These are phyloP conservation scores for Paecilomyces dactylethromorphus DNA, from an alignment of 2,329 filamentous ascomycete species.

Conservation along the genomic window DNA sequence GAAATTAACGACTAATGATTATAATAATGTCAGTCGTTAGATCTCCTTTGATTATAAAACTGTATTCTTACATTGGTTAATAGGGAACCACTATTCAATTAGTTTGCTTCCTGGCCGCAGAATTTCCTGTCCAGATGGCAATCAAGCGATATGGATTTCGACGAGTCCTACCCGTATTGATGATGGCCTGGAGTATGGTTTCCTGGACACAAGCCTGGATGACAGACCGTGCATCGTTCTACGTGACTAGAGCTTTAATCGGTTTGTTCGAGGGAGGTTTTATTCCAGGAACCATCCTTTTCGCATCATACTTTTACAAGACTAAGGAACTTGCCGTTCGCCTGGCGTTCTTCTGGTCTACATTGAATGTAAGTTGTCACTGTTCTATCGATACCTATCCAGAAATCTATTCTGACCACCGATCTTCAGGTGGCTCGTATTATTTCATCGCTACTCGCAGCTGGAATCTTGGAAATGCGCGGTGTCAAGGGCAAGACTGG, in stretches of 20 bases:
- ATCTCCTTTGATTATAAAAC: background rate
- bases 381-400: too few species aligned
- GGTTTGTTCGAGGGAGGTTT: constrained; percentile 34
- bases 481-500: constrained; percentile 35
- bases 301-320: constrained; percentile 38
- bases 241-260: constrained; percentile 31
- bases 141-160: constrained; percentile 42
- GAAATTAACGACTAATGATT: constrained; percentile 29
- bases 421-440: constrained; percentile 21
- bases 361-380: constrained; percentile 19
- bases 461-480: constrained; percentile 36
- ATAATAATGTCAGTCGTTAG: constrained; percentile 22
- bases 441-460: constrained; percentile 31
- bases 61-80: background rate
- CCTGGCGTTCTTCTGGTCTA: constrained; percentile 39
- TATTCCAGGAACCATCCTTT: constrained; percentile 31
- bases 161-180: constrained; percentile 40
- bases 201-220: constrained; percentile 28
- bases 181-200: constrained; percentile 42
- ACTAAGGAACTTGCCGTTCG: constrained; percentile 35
- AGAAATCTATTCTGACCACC: background rate
- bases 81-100: constrained; percentile 19
- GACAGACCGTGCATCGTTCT: constrained; percentile 27
- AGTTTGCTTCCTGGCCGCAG: constrained; percentile 25
- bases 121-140: constrained; percentile 41